Percentiles rank a stretch among this genome's conserved stretches.
phyloP scores from a whole-genome alignment of 2,329 filamentous ascomycete genomes.

The Fusarium pilosicola region DNA sequence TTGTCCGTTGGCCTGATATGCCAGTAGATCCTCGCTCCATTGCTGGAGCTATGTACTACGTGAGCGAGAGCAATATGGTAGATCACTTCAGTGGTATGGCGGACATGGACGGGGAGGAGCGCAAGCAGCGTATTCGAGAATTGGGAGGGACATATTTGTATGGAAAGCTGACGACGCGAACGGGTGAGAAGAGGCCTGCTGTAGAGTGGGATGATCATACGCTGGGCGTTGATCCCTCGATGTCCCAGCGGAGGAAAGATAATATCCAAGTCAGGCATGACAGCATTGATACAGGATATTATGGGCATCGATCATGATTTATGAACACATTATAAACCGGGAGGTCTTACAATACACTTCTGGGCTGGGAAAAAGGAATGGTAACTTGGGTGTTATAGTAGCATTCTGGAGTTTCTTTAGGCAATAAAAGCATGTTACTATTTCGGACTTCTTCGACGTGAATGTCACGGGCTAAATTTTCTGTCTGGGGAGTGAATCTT shows the following conservation, averaged over 20 bases:
- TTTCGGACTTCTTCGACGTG: background rate
- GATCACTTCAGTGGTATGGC: constrained; percentile 39
- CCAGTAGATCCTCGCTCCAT: constrained; percentile 59
- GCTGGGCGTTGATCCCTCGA: constrained; percentile 7
- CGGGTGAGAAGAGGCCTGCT: constrained; percentile 35
- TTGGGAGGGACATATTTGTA: constrained; percentile 40
- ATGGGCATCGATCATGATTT: constrained; percentile 24
- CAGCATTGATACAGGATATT: constrained; percentile 35
- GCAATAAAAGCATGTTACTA: background rate
- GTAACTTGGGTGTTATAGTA: background rate
- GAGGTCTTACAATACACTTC: background rate
- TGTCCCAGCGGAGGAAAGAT: constrained; percentile 9
- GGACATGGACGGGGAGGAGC: constrained; percentile 31
- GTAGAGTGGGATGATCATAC: constrained; percentile 43
- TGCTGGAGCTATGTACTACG: constrained; percentile 58
- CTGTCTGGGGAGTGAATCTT: background rate
- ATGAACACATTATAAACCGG: background rate
- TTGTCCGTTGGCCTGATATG: constrained; percentile 56
- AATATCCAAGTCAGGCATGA: constrained; percentile 19
- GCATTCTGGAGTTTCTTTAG: background rate
- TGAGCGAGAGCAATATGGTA: constrained; percentile 44
- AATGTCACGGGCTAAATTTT: background rate
- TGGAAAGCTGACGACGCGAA: constrained; percentile 35
- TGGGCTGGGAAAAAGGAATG: background rate
- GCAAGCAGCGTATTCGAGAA: constrained; percentile 35